Conservation (phyloP, 78 protist species). For the slime mould (Dictyostelium discoideum) region DNA sequence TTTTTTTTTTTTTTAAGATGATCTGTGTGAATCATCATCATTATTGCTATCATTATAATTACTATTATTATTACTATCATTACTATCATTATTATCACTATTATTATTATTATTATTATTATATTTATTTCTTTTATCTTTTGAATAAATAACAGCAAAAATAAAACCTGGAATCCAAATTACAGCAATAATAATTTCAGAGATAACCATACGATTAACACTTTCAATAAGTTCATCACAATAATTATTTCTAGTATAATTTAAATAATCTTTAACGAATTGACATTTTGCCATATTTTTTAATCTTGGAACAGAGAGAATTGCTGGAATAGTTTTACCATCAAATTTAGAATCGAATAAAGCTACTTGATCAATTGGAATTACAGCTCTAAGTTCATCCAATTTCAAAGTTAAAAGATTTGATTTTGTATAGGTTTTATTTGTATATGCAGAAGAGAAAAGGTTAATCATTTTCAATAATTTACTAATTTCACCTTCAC, state of each 20-base stretch:
- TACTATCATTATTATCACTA: neutral
- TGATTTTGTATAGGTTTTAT: neutral
- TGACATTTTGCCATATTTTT: slow-evolving; percentile 1
- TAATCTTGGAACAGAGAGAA: slow-evolving; percentile 24
- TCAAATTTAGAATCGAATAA: slow-evolving; percentile 24
- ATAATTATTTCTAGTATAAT: neutral
- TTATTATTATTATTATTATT: neutral
- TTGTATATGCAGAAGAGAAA: neutral
- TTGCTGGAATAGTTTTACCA: neutral
- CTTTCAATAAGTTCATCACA: slow-evolving; percentile 35
- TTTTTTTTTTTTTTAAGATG: neutral
- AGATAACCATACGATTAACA: slow-evolving; percentile 27
- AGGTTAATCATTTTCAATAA: slow-evolving; percentile 1
- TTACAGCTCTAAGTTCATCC: neutral
- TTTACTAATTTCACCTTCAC: neutral
- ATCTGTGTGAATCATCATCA: neutral
- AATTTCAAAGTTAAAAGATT: slow-evolving; percentile 7
- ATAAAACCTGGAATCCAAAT: slow-evolving; percentile 68
- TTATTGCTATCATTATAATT: neutral
- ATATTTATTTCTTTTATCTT: neutral
- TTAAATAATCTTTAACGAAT: slow-evolving; percentile 25
- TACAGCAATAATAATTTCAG: slow-evolving; percentile 39
- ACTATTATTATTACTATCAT: neutral
- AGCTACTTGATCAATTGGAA: slow-evolving; percentile 1
- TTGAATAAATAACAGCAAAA: slow-evolving; percentile 41